Evolutionary conservation across 2,329 filamentous ascomycete genomes (phyloP), one percentile per base, ranked within the genome.

Genomic region (Neofusicoccum sp.): DNA sequence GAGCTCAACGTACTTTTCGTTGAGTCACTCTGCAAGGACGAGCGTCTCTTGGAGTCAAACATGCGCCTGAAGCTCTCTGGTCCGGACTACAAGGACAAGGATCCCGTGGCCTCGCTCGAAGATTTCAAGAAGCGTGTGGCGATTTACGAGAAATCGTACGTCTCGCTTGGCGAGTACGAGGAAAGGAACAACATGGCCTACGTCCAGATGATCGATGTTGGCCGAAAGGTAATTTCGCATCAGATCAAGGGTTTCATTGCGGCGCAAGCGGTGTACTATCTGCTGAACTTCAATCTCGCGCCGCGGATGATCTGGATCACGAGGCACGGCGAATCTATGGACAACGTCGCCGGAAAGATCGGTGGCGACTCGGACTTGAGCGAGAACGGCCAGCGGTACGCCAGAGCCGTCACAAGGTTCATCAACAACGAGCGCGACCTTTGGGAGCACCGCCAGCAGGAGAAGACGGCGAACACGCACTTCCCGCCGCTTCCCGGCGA

Each of bases 291-390:
- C 82, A 98, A 99, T 69, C 84, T 99, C 14, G 91, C 93, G 0
- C 93, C 95, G 0, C 85, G 95, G 59, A 93, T 97, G 75, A 98
- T 99, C 63, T 99, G 95, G 95, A 96, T 99, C 71, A 98, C 95
- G 1, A 83, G 95, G 54, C 95, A 98, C 71, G 95, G 95, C 43
- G 90, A 97, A 75, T 97, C 92, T 61, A 73, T 85, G 63, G 95
- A 99, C 73, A 97, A 99, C 71, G 82, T 90, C 61, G 82, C 86
- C 2, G 92, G 93, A 63, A 96, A 91, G 73, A 91, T 99, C 63
- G 95, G 95, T 41, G 95, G 95, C 45, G 89, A 99, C 73, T 93
- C 93, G 0, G 84, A 89, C 16, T 80, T 99, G 30, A 96, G 90
- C 12, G 85, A 88, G 40, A 88, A 90, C 54, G 95, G 95, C 16